Conservation (phyloP, 2,329 filamentous ascomycete genomes). For the Trichophyton mentagrophytes region DNA sequence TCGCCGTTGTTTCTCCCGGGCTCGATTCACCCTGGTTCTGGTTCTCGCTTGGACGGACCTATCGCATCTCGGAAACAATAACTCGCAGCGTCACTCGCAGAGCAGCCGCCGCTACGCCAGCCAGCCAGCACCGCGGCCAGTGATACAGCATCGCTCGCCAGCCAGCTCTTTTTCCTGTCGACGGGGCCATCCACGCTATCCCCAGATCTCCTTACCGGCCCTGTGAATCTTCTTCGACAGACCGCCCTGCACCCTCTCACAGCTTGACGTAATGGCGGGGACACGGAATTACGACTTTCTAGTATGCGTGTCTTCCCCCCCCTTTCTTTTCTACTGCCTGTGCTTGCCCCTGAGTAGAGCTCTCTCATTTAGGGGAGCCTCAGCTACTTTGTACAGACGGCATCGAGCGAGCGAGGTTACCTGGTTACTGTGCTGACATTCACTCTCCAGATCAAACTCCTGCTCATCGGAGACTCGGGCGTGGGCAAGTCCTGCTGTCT, state of each 20-base stretch:
- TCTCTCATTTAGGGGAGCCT: background rate
- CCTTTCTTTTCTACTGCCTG: background rate
- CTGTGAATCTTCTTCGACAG: background rate
- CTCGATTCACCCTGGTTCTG: too few relatives aligned
- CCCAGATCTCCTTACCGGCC: background rate
- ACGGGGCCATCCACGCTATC: background rate
- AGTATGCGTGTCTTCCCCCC: slow-evolving; percentile 45
- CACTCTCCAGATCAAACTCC: slow-evolving; percentile 67
- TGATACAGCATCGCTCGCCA: background rate
- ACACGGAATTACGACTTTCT: slow-evolving; percentile 99
- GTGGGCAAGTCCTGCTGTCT: slow-evolving; percentile 97
- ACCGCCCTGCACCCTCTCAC: background rate
- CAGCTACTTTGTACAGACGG: background rate
- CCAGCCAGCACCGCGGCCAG: background rate
- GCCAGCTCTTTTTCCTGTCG: background rate
- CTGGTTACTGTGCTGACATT: background rate
- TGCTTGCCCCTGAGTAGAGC: background rate
- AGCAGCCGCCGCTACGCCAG: too few relatives aligned
- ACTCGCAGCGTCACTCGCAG: too few relatives aligned
- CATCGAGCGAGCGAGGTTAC: background rate
- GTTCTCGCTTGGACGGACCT: too few relatives aligned
- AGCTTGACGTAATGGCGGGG: slow-evolving; percentile 57
- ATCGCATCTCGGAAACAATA: too few relatives aligned
- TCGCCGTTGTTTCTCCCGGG: too few relatives aligned
- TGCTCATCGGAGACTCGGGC: slow-evolving; percentile 91